Evolutionary conservation across 495 filamentous ascomycete genomes (phyloP).

Genomic region (Penicillium riverlandense): DNA sequence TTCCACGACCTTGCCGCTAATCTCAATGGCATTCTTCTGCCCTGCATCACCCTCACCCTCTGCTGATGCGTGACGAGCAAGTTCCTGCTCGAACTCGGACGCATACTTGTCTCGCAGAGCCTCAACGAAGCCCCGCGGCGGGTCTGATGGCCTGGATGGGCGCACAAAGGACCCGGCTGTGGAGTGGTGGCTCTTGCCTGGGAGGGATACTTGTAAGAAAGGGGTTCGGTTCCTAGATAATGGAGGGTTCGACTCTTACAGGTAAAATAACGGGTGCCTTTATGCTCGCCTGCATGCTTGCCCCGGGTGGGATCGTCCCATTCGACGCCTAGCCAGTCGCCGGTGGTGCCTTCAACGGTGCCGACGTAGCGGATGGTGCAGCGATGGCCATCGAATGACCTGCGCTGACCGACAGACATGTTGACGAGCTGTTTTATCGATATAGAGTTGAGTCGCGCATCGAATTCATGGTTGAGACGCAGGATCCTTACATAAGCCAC

Average conservation of each 20-base stretch:
- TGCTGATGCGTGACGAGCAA: constrained; percentile 3
- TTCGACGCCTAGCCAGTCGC: constrained; percentile 89
- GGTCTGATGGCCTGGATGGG: constrained; percentile 61
- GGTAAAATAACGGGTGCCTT: constrained; percentile 72
- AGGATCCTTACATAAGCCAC: constrained; percentile 19
- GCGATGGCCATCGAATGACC: constrained; percentile 64
- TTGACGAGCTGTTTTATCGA: too few relatives aligned
- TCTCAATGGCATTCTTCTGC: constrained; percentile 46
- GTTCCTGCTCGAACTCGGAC: constrained; percentile 36
- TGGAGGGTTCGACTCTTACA: constrained; percentile 42
- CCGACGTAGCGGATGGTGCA: constrained; percentile 87
- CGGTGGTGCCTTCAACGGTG: constrained; percentile 63
- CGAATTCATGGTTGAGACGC: too few relatives aligned
- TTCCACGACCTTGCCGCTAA: constrained; percentile 84
- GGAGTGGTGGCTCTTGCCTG: constrained; percentile 57
- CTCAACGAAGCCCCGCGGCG: constrained; percentile 63
- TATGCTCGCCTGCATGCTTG: constrained; percentile 82
- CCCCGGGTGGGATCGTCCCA: constrained; percentile 85
- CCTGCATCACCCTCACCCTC: constrained; percentile 15
- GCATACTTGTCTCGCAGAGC: constrained; percentile 81
- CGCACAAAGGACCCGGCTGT: constrained; percentile 82
- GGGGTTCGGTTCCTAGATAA: too few relatives aligned
- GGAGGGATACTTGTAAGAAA: not conserved
- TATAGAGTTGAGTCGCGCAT: too few relatives aligned
- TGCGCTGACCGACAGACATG: constrained; percentile 45